Percentiles rank a stretch among this genome's conserved stretches.
These are phyloP conservation scores for Coccomyxa sp. DNA, from an alignment of 139 green algal species.

Conservation along the genomic window DNA sequence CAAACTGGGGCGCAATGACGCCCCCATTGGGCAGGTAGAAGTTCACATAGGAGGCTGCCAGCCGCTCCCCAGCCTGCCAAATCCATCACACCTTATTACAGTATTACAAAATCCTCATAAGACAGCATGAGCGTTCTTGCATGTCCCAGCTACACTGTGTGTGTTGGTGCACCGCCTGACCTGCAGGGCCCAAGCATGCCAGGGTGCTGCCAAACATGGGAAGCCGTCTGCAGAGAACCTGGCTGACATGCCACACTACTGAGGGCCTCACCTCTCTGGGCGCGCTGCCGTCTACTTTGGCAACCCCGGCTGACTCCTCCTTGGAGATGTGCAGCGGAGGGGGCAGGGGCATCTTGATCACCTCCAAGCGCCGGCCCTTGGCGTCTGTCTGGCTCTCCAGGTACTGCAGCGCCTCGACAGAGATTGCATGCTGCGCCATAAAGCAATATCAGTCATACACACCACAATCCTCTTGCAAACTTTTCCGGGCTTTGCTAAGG, in stretches of 20 bases:
- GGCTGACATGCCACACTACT: too few species aligned
- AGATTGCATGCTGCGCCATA: slow-evolving; percentile 31
- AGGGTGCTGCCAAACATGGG: too few species aligned
- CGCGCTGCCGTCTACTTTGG: too few species aligned
- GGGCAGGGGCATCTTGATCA: slow-evolving; percentile 68
- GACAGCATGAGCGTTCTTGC: slow-evolving; percentile 1
- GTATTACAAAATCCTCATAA: neutral
- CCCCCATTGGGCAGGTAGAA: slow-evolving; percentile 74
- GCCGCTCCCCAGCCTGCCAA: slow-evolving; percentile 25
- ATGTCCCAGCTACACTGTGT: slow-evolving; percentile 3
- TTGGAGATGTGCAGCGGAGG: slow-evolving; percentile 40
- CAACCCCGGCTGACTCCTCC: slow-evolving; percentile 35
- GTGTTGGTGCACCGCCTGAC: neutral
- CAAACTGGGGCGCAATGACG: slow-evolving; percentile 48
- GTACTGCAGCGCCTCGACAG: slow-evolving; percentile 26
- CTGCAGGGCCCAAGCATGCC: too few species aligned
- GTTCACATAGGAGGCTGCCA: slow-evolving; percentile 70
- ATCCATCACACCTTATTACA: too few species aligned
- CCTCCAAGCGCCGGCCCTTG: slow-evolving; percentile 43
- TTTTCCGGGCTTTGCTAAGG: too few species aligned
- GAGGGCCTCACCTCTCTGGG: too few species aligned
- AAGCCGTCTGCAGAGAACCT: too few species aligned
- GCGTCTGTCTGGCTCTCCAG: slow-evolving; percentile 45
- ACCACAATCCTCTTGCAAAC: too few species aligned
- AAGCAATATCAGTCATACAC: too few species aligned